phyloP scores from a whole-genome alignment of 768 basidiomycete genomes.

The Psilocybe cyanescens region DNA sequence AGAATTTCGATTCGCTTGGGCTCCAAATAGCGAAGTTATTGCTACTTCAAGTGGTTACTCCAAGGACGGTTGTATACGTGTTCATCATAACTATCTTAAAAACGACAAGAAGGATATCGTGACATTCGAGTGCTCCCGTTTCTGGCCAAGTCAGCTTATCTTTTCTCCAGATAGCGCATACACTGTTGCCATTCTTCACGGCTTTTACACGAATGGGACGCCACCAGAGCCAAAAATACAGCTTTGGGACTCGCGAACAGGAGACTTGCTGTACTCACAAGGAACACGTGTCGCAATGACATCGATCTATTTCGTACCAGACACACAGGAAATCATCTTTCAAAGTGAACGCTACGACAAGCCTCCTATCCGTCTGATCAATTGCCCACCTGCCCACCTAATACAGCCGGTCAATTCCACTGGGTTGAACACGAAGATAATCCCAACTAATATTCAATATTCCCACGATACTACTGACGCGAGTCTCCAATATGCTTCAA shows the following conservation, averaged over 20 bases:
- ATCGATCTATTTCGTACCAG: background rate
- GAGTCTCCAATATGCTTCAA: background rate
- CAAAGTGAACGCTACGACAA: background rate
- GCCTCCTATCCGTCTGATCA: background rate
- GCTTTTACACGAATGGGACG: background rate
- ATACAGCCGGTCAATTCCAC: background rate
- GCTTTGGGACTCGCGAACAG: background rate
- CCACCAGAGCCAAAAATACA: background rate
- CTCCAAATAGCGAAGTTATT: background rate
- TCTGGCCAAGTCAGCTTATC: background rate
- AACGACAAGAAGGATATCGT: background rate
- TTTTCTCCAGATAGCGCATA: background rate
- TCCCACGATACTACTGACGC: background rate
- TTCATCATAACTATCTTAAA: background rate
- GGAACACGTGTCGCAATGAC: background rate
- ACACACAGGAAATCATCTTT: background rate
- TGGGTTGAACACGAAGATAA: background rate
- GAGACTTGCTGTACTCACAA: background rate
- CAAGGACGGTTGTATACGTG: background rate
- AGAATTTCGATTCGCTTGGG: background rate
- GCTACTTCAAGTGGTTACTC: background rate
- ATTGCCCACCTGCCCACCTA: background rate
- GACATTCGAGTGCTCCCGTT: background rate
- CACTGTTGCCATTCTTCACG: background rate
- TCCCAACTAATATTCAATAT: background rate